A percentile compares a stretch with the other conserved stretches of the same genome.
phyloP scores from a whole-genome alignment of 2,329 filamentous ascomycete species.

The Exophiala xenobiotica region DNA sequence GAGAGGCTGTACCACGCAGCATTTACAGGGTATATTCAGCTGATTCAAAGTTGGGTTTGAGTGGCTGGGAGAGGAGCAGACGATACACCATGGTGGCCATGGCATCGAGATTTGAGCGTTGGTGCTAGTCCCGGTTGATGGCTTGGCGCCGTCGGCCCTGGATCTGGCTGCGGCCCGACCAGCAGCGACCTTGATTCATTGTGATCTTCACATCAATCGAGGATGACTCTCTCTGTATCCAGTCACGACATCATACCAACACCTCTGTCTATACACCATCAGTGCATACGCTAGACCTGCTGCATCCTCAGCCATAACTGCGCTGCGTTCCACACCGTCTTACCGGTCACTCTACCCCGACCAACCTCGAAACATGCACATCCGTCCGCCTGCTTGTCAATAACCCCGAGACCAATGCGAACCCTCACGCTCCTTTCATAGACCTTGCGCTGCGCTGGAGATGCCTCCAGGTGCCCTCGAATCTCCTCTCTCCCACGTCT shows the following conservation, averaged over 20 bases:
- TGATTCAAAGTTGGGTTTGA: no score
- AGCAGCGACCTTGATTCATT: neutral
- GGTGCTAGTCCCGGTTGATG: no score
- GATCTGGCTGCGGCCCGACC: neutral
- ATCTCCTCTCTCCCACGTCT: conserved; percentile 32
- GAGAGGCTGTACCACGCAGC: no score
- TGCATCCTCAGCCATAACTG: neutral
- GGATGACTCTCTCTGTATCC: neutral
- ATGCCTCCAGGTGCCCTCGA: conserved; percentile 29
- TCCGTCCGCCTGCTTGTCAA: conserved; percentile 9
- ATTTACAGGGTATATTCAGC: no score
- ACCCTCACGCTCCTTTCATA: conserved; percentile 4
- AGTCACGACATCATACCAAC: neutral
- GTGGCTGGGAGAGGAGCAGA: no score
- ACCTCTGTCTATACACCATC: neutral
- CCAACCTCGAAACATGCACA: conserved; percentile 18
- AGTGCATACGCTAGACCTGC: neutral
- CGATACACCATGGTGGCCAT: neutral
- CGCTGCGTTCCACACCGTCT: neutral
- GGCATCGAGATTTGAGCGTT: neutral
- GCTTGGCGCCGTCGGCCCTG: neutral
- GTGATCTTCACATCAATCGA: neutral
- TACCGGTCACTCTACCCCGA: no score
- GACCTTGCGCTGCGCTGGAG: conserved; percentile 12
- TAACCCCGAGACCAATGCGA: conserved; percentile 21